Base-by-base conservation (phyloP, 345 rosid genomes). In the Capsella bursapastoris region DNA sequence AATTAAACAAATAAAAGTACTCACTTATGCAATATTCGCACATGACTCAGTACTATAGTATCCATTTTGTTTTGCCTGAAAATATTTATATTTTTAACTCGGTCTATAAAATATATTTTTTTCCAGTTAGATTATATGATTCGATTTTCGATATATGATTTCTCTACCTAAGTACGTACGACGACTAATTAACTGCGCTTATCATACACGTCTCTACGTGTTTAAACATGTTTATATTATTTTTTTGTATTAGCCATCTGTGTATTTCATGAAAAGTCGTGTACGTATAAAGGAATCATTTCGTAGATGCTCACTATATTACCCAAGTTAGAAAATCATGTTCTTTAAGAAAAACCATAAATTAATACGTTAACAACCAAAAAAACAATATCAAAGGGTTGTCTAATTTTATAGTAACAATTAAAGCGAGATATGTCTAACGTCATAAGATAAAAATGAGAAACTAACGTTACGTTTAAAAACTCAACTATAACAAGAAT, bases 131-230 rank as follows among this genome's bases (percentile, higher is more conserved):
- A 40, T 12, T 12, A n/a, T 63, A 8, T 35, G 18, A n/a, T 45
- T 6, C 22, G 18, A 22, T 18, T 18, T 18, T 18, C 22, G 25
- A 22, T 22, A 22, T 16, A 16, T 48, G 22, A 48, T 16, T 48
- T 48, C 32, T 28, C 8, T 35, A 60, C 29, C 18, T 15, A 29
- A 12, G 75, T 11, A 29, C 16, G 75, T 15, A 29, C 16, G 59
- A 71, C 16, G 68, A 50, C 59, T 51, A 45, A 22, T 15, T 44
- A 45, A 22, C 27, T 44, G 29, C 47, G 55, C 34, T 63, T 57
- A 74, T 57, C 59, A 66, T 25, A 61, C 65, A 76, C 70, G 64
- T 62, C 74, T 76, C 64, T 53, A 34, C 49, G 31, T 68, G 73
- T 51, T 60, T n/a, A 45, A 44, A 40, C 55, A 43, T n/a, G 41